phyloP scores from a whole-genome alignment of 2,329 filamentous ascomycete genomes.

The Aspergillus awamori region DNA sequence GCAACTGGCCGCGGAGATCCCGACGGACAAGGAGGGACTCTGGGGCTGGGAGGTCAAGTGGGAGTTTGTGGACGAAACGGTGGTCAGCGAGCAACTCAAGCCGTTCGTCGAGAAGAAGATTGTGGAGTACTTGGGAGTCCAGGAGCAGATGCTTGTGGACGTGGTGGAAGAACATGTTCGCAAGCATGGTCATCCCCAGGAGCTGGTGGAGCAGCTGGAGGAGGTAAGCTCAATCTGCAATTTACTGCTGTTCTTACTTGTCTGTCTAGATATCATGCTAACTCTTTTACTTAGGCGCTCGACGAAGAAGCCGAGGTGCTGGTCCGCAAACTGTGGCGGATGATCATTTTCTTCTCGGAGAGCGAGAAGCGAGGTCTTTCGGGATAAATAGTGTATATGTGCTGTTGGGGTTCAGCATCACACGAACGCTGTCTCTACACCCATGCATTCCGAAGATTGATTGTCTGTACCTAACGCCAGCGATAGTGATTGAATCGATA shows the following conservation, averaged over 20 bases:
- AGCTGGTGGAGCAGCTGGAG: constrained; percentile 81
- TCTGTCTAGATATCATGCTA: constrained; percentile 29
- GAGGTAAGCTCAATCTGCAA: constrained; percentile 62
- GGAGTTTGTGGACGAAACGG: constrained; percentile 81
- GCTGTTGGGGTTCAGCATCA: constrained; percentile 1
- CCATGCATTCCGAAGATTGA: background rate
- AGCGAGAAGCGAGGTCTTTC: constrained; percentile 87
- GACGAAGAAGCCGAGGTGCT: constrained; percentile 93
- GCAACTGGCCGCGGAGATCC: constrained; percentile 86
- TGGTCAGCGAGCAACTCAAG: constrained; percentile 82
- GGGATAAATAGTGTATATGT: constrained; percentile 48
- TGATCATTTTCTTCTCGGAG: constrained; percentile 98
- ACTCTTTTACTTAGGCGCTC: constrained; percentile 63
- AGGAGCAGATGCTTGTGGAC: constrained; percentile 93
- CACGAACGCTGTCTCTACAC: background rate
- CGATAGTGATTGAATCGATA: constrained; percentile 10
- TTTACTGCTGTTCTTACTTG: background rate
- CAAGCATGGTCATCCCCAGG: constrained; percentile 72
- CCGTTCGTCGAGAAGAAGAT: constrained; percentile 99
- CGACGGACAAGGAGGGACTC: constrained; percentile 78
- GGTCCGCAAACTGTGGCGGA: constrained; percentile 96
- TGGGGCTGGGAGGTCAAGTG: constrained; percentile 95
- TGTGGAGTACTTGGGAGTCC: constrained; percentile 91
- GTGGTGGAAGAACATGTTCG: constrained; percentile 86
- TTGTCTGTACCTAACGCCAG: background rate